Conservation (phyloP, 1,139 yeast genomes). For the Debaryomyces psychrophilus region DNA sequence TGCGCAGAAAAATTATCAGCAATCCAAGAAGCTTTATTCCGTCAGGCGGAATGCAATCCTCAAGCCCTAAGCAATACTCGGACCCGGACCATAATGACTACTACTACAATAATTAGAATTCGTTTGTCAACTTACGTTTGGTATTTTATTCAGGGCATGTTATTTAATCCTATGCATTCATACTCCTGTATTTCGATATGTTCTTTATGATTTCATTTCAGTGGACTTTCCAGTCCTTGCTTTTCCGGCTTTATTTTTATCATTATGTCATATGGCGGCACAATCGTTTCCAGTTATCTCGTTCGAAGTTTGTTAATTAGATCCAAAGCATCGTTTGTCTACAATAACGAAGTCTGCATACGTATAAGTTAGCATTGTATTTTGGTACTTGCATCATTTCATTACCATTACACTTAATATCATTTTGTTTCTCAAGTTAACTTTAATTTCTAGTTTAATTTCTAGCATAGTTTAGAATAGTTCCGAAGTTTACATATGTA, state of each 20-base stretch:
- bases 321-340: background rate
- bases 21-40: background rate
- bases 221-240: background rate
- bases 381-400: background rate
- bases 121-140: background rate
- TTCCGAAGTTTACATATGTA: background rate
- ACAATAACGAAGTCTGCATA: background rate
- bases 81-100: conserved; percentile 1
- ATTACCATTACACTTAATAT: background rate
- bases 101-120: background rate
- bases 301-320: background rate
- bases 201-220: background rate
- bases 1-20: conserved; percentile 2
- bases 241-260: background rate
- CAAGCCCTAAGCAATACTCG: background rate
- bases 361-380: background rate
- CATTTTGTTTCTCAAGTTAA: background rate
- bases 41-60: background rate
- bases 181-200: background rate
- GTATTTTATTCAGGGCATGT: background rate
- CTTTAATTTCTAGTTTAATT: background rate
- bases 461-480: background rate
- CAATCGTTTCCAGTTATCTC: background rate
- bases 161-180: conserved; percentile 2
- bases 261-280: background rate